Base-by-base conservation (phyloP, 306 rosid genomes). In the Quercus glauca region DNA sequence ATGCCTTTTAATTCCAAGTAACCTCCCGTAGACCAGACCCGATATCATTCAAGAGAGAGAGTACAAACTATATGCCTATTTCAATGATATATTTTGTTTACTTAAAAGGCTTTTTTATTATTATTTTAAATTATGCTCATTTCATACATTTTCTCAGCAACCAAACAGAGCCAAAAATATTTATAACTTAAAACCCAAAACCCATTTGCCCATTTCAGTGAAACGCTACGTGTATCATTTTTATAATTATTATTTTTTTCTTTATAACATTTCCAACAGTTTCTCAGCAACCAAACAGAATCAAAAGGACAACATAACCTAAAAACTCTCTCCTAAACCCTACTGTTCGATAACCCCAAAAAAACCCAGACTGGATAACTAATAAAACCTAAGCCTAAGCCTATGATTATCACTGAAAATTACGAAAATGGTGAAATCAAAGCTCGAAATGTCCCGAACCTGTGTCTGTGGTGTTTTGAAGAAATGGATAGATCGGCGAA, bases 21-120 rank as follows among this genome's bases (percentile, higher is more conserved):
- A 80, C 82, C 53, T 93, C 73, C 79, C 98, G 35, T 84, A 92
- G 20, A 74, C 75, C 83, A 73, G 57, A 76, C 91, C 97, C 88
- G 73, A 80, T 12, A 57, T 65, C 25, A 35, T 67, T 67, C 25
- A 19, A 67, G 15, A 67, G 14, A 65, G 9, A 59, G 31, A 59
- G 67, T 59, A 11, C n/a, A 10, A 18, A 53, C 19, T 3, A 82
- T 9, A 20, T 29, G 18, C 69, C 19, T 6, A 79, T 79, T 59
- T 57, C 26, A 31, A 13, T n/a, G 7, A 20, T 17, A 53, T 28
- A 2, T 29, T 19, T 28, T 25, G 25, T 4, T 3, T n/a, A 9
- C 5, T 49, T 2, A 20, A 35, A 18, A 18, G 7, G 3, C 13
- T 4, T 21, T 10, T 21, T 70, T 49, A 11, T 49, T 49, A 10